phyloP scores from a whole-genome alignment of 768 basidiomycete genomes.

The Neoboletus subvelutipes region DNA sequence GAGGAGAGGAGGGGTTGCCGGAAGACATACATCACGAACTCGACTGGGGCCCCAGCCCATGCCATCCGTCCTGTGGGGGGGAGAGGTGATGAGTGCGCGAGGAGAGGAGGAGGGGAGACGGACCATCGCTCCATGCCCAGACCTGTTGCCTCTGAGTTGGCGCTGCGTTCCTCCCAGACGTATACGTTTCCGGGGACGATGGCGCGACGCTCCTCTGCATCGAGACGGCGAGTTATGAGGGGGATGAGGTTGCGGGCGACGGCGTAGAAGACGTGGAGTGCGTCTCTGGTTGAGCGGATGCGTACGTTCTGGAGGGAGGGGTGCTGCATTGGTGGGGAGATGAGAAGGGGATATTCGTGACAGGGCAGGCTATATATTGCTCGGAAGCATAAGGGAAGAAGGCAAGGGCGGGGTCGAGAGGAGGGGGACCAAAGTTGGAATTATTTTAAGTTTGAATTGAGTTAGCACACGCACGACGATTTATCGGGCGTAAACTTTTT shows the following conservation, averaged over 20 bases:
- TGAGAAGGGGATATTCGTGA: conserved; percentile 21
- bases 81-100: not conserved
- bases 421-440: conserved; percentile 23
- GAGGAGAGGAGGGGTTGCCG: not conserved
- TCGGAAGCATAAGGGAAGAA: conserved; percentile 8
- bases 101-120: conserved; percentile 8
- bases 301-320: conserved; percentile 76
- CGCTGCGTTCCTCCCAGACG: conserved; percentile 86
- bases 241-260: conserved; percentile 68
- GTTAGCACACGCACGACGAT: conserved; percentile 35
- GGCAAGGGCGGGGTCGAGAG: conserved; percentile 22
- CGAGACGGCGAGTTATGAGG: conserved; percentile 77
- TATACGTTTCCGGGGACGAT: conserved; percentile 79
- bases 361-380: conserved; percentile 41
- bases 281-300: conserved; percentile 76
- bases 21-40: conserved; percentile 46
- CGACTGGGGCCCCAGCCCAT: conserved; percentile 87
- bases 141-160: conserved; percentile 77
- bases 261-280: conserved; percentile 78
- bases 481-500: conserved; percentile 19
- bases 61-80: conserved; percentile 50
- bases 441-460: conserved; percentile 63
- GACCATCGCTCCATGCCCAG: conserved; percentile 86
- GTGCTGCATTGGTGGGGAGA: conserved; percentile 54
- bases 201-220: conserved; percentile 75